phyloP scores from a whole-genome alignment of 495 filamentous ascomycete genomes.

The Penicillium cataractarum region DNA sequence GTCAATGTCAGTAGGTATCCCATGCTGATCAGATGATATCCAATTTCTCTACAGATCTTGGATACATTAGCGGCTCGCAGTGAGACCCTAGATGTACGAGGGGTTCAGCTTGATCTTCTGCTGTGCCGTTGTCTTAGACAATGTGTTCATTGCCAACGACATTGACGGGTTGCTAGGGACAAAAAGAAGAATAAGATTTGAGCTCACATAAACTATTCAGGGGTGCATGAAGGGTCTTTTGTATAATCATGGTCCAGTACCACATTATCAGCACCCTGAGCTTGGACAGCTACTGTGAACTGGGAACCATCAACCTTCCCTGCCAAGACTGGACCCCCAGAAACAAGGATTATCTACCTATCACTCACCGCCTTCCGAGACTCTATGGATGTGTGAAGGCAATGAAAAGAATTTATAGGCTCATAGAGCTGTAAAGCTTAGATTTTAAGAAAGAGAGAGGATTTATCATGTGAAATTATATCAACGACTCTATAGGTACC shows the following conservation, averaged over 20 bases:
- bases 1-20: not conserved
- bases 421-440: too few relatives aligned
- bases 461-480: too few relatives aligned
- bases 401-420: too few relatives aligned
- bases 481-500: too few relatives aligned
- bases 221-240: not conserved
- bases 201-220: not conserved
- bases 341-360: not conserved
- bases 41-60: not conserved
- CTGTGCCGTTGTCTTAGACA: slow-evolving; percentile 30
- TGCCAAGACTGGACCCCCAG: not conserved
- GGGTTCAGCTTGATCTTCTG: slow-evolving; percentile 19
- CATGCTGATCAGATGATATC: not conserved
- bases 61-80: not conserved
- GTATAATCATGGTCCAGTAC: too few relatives aligned
- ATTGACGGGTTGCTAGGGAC: slow-evolving; percentile 1
- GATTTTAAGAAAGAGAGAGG: too few relatives aligned
- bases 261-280: not conserved
- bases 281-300: slow-evolving; percentile 4
- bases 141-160: slow-evolving; percentile 7
- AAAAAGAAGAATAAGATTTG: not conserved
- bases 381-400: not conserved
- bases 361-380: not conserved
- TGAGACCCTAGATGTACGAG: slow-evolving; percentile 27
- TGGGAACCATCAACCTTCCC: not conserved